These are phyloP conservation scores for Rhizopus microsporus DNA, from an alignment of 371 early-diverging fungal species.

Conservation along the genomic window DNA sequence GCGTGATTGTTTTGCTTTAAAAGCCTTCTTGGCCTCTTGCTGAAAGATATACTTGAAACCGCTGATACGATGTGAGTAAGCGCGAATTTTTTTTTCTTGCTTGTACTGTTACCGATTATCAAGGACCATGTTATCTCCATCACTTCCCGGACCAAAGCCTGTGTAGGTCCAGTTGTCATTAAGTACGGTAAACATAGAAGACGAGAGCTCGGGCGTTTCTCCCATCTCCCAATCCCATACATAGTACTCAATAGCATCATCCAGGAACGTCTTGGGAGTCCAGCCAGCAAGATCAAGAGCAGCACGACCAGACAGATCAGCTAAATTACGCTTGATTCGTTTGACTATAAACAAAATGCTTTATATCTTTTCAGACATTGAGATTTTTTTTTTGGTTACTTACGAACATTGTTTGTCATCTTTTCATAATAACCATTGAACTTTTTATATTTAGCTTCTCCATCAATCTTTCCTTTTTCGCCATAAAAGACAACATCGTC, in stretches of 20 bases:
- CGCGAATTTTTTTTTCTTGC: neutral
- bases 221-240: conserved; percentile 47
- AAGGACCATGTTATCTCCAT: conserved; percentile 40
- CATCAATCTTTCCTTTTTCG: conserved; percentile 33
- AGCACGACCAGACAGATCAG: conserved; percentile 41
- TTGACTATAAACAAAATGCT: conserved; percentile 21
- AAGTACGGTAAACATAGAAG: conserved; percentile 24
- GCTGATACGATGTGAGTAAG: conserved; percentile 17
- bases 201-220: conserved; percentile 42
- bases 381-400: conserved; percentile 3
- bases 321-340: conserved; percentile 29
- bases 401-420: conserved; percentile 33
- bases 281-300: conserved; percentile 41
- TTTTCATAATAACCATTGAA: conserved; percentile 30
- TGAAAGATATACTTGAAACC: conserved; percentile 48
- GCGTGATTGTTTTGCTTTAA: conserved; percentile 31
- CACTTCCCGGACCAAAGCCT: conserved; percentile 42
- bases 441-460: conserved; percentile 19
- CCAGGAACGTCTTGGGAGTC: conserved; percentile 30
- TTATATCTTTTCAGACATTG: neutral
- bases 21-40: conserved; percentile 31
- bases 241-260: conserved; percentile 48
- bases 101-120: conserved; percentile 36
- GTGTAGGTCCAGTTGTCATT: conserved; percentile 38
- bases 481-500: conserved; percentile 37